phyloP scores from a whole-genome alignment of 352 stramenopile genomes.

The Phytopythium kandeliae region DNA sequence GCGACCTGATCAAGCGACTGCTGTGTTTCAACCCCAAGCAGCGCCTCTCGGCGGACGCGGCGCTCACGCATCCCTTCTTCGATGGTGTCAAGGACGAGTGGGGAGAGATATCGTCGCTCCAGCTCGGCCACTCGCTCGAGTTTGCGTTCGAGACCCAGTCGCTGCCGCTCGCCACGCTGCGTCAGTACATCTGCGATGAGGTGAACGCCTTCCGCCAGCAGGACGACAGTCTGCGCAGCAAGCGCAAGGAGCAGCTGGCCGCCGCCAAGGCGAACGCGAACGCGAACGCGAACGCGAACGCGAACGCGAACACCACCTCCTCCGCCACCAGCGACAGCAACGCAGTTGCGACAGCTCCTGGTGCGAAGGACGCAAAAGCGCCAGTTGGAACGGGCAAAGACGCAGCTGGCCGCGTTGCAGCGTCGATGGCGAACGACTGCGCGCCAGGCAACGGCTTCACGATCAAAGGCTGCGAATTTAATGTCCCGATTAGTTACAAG shows the following conservation, averaged over 20 bases:
- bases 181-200: constrained; percentile 79
- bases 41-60: constrained; percentile 86
- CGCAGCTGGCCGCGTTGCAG: background rate
- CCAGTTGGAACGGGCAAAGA: background rate
- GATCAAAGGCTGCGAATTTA: constrained; percentile 83
- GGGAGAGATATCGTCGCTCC: constrained; percentile 57
- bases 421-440: constrained; percentile 42
- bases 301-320: constrained; percentile 5
- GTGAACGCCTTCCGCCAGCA: constrained; percentile 51
- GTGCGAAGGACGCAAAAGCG: background rate
- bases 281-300: too few relatives aligned
- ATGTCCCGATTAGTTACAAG: constrained; percentile 76
- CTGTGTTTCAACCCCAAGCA: constrained; percentile 90
- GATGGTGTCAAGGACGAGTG: constrained; percentile 87
- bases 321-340: background rate
- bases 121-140: constrained; percentile 69
- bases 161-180: constrained; percentile 57
- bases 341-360: background rate
- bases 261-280: constrained; percentile 8
- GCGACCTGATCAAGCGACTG: constrained; percentile 83
- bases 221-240: constrained; percentile 19
- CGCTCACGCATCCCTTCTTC: constrained; percentile 87
- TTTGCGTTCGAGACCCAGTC: constrained; percentile 81
- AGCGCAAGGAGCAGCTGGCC: constrained; percentile 15
- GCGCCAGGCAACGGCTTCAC: constrained; percentile 55